Conservation (phyloP, 2,329 filamentous ascomycete genomes). For the Neurospora sp. region DNA sequence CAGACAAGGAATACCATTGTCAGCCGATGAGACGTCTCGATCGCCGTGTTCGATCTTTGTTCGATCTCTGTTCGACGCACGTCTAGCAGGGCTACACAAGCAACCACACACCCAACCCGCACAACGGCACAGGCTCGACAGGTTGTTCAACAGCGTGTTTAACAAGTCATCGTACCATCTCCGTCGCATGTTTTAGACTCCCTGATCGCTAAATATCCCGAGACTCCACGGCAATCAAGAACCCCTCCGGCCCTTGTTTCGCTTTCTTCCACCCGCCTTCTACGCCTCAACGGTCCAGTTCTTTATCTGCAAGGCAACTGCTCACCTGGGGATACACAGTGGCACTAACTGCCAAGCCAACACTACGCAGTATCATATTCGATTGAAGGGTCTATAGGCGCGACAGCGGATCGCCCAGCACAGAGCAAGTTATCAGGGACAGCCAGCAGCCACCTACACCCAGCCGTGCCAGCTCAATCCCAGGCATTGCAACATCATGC, state of each 20-base stretch:
- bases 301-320: neutral
- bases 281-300: neutral
- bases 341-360: neutral
- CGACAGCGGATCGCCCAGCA: neutral
- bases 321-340: neutral
- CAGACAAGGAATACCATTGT: neutral
- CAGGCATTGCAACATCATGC: constrained; percentile 6
- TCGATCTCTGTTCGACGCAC: neutral
- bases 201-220: neutral
- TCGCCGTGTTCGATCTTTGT: neutral
- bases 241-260: neutral
- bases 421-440: neutral
- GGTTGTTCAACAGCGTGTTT: neutral
- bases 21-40: neutral
- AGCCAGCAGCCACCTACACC: neutral
- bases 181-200: neutral
- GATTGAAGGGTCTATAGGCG: neutral
- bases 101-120: neutral
- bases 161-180: neutral
- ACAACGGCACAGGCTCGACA: neutral
- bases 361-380: neutral
- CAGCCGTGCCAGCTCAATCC: neutral
- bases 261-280: neutral
- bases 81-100: neutral
- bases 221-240: neutral